These are phyloP conservation scores for Anisogramma anomala DNA, from an alignment of 2,329 filamentous ascomycete genomes.

Conservation along the genomic window DNA sequence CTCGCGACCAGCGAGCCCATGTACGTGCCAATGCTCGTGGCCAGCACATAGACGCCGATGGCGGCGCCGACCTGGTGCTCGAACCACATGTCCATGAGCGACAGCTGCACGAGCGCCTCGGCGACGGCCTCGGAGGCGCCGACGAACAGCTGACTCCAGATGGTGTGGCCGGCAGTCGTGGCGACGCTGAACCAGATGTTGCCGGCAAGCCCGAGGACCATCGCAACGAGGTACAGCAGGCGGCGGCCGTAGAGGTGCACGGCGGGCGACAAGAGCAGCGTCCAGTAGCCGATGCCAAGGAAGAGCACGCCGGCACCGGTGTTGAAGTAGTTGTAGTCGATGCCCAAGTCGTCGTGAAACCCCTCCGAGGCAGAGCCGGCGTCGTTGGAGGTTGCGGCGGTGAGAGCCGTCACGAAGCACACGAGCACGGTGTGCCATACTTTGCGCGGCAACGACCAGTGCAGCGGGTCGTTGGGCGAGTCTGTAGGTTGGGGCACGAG, in stretches of 20 bases:
- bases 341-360: conserved; percentile 37
- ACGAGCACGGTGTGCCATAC: conserved; percentile 40
- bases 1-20: conserved; percentile 41
- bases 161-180: conserved; percentile 31
- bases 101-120: conserved; percentile 45
- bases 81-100: conserved; percentile 45
- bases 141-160: conserved; percentile 46
- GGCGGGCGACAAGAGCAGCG: conserved; percentile 39
- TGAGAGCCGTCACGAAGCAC: conserved; percentile 41
- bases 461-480: conserved; percentile 40
- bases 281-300: conserved; percentile 44
- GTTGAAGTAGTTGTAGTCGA: conserved; percentile 31
- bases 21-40: conserved; percentile 45
- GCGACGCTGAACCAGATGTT: conserved; percentile 42
- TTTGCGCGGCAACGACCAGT: conserved; percentile 37
- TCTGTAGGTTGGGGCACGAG: conserved; percentile 42
- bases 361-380: conserved; percentile 40
- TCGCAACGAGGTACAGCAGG: conserved; percentile 41
- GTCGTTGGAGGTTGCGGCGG: conserved; percentile 44
- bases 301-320: conserved; percentile 46
- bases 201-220: conserved; percentile 28
- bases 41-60: conserved; percentile 42
- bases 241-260: conserved; percentile 44
- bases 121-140: conserved; percentile 45
- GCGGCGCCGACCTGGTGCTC: conserved; percentile 44